Evolutionary conservation across 805 yeast genomes (phyloP).

Genomic region (Candida awuae): DNA sequence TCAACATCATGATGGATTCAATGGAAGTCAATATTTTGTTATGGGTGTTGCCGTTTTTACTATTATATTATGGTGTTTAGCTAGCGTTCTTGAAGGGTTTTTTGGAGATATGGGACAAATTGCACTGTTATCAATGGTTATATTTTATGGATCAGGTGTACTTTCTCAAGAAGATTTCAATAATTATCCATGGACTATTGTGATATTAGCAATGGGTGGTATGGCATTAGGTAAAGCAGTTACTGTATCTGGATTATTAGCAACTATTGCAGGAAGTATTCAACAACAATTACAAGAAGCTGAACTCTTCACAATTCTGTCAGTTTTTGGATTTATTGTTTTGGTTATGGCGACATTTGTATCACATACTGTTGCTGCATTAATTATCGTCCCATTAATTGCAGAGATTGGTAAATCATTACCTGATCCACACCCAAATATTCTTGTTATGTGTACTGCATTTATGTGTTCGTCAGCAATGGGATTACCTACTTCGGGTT

Average conservation of each 20-base stretch:
- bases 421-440: conserved; percentile 75
- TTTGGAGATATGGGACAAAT: conserved; percentile 97
- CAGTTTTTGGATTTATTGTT: conserved; percentile 76
- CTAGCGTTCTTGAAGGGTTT: conserved; percentile 59
- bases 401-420: conserved; percentile 77
- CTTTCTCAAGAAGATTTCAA: conserved; percentile 86
- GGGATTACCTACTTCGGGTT: conserved; percentile 97
- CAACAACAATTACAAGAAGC: conserved; percentile 58
- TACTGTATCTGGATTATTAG: conserved; percentile 77
- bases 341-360: conserved; percentile 88
- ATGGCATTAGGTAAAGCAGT: conserved; percentile 93
- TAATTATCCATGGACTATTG: conserved; percentile 94
- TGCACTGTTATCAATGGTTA: conserved; percentile 80
- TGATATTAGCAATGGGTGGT: conserved; percentile 96
- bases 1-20: conserved; percentile 57
- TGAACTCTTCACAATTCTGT: conserved; percentile 62
- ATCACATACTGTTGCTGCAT: conserved; percentile 94
- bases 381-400: conserved; percentile 85
- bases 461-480: conserved; percentile 86
- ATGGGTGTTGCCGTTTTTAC: conserved; percentile 59
- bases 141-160: conserved; percentile 88
- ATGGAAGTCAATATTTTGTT: conserved; percentile 68
- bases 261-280: conserved; percentile 66
- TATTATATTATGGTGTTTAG: conserved; percentile 83
- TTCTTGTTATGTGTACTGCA: conserved; percentile 61